phyloP scores from a whole-genome alignment of 225 moss, liverwort and hornwort genomes.

The Pseudoscleropodium purum region DNA sequence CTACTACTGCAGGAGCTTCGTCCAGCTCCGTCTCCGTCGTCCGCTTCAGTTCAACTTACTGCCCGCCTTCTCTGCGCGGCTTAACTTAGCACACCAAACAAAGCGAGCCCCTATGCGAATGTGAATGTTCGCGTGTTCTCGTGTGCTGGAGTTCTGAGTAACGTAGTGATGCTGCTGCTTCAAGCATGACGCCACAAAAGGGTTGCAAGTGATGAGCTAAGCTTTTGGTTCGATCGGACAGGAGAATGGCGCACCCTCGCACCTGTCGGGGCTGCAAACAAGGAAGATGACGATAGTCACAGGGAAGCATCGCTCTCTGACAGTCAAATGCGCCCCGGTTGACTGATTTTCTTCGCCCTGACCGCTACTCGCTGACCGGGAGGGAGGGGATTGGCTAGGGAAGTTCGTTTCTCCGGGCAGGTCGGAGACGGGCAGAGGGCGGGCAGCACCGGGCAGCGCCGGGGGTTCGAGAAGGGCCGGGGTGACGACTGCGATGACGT shows the following conservation, averaged over 20 bases:
- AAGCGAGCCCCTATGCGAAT: neutral
- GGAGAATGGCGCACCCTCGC: neutral
- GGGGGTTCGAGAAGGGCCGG: neutral
- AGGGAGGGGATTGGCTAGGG: neutral
- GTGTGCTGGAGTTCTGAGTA: too few species aligned
- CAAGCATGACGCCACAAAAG: conserved; percentile 16
- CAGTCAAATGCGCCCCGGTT: conserved; percentile 13
- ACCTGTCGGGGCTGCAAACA: neutral
- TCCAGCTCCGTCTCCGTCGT: neutral
- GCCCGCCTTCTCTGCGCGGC: neutral
- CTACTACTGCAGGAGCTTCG: neutral
- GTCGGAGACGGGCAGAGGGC: neutral
- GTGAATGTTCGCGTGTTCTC: neutral
- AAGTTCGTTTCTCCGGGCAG: neutral
- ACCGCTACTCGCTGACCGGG: neutral
- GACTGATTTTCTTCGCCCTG: neutral
- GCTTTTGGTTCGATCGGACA: neutral
- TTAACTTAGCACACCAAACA: neutral
- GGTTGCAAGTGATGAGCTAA: neutral
- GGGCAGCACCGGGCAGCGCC: neutral
- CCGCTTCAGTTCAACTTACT: neutral
- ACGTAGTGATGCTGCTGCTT: neutral
- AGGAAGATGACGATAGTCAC: conserved; percentile 21
- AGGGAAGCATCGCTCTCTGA: conserved; percentile 22
- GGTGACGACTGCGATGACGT: conserved; percentile 13